These are phyloP conservation scores for Aspergillus sp. DNA, from an alignment of 2,329 filamentous ascomycete species.

Conservation along the genomic window DNA sequence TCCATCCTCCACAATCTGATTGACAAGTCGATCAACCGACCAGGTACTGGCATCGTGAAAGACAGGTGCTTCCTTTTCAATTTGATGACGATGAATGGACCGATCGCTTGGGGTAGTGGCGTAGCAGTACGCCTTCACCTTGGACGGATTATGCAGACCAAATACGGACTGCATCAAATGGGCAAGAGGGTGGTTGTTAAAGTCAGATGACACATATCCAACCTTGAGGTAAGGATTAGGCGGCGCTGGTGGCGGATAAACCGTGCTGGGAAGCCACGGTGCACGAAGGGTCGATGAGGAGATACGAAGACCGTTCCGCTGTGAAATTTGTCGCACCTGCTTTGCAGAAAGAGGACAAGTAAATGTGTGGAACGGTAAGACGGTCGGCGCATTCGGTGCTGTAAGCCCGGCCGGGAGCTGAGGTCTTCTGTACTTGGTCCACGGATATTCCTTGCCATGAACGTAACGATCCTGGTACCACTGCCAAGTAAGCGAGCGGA, in stretches of 20 bases:
- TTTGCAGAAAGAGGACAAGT: constrained; percentile 87
- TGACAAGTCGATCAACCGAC: constrained; percentile 74
- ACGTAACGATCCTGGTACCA: constrained; percentile 84
- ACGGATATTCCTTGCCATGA: constrained; percentile 49
- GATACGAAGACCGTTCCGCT: constrained; percentile 87
- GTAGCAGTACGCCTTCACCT: constrained; percentile 85
- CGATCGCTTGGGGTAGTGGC: constrained; percentile 88
- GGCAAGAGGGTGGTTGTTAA: constrained; percentile 95
- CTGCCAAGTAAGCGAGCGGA: constrained; percentile 68
- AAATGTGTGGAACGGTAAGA: constrained; percentile 95
- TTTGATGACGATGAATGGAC: constrained; percentile 83
- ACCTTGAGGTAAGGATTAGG: constrained; percentile 80
- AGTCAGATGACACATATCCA: constrained; percentile 95
- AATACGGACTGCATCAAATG: constrained; percentile 99
- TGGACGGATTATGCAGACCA: constrained; percentile 68
- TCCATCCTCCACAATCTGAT: constrained; percentile 77
- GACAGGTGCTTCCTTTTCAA: constrained; percentile 83
- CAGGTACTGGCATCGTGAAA: constrained; percentile 85
- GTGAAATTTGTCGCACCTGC: constrained; percentile 88
- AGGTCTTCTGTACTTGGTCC: constrained; percentile 61
- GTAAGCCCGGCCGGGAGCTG: constrained; percentile 65
- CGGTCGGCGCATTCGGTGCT: constrained; percentile 82
- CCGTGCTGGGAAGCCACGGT: constrained; percentile 73
- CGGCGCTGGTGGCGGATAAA: constrained; percentile 78
- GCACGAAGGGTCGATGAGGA: constrained; percentile 81